These are phyloP conservation scores for Fraxinus greggii DNA, from an alignment of 305 asterid genomes.

Conservation along the genomic window DNA sequence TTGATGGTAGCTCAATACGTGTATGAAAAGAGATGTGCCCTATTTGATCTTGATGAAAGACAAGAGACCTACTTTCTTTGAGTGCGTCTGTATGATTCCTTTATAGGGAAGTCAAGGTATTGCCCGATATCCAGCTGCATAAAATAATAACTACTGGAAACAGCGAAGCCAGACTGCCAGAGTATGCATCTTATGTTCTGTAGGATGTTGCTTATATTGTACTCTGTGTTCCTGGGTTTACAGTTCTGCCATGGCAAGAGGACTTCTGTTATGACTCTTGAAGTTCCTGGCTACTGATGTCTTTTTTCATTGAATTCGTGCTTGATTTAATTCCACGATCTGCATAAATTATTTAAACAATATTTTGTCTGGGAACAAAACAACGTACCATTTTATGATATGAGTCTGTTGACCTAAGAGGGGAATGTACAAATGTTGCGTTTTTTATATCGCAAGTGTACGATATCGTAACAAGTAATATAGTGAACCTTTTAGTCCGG, in stretches of 20 bases:
- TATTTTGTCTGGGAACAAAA: neutral
- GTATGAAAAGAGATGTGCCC: neutral
- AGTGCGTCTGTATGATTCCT: neutral
- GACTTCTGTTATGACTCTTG: neutral
- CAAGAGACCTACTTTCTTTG: neutral
- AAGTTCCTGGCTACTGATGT: neutral
- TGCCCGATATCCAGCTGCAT: neutral
- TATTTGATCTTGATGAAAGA: neutral
- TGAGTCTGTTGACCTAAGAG: neutral
- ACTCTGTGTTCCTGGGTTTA: neutral
- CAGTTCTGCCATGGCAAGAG: neutral
- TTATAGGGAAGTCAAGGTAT: neutral
- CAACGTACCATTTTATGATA: neutral
- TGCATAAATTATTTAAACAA: neutral
- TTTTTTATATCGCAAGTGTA: no score
- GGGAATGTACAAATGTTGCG: neutral
- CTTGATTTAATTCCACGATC: neutral
- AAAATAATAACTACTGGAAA: neutral
- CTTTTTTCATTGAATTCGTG: neutral
- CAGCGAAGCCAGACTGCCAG: neutral
- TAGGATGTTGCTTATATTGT: neutral
- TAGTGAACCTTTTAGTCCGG: no score
- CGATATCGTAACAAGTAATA: no score
- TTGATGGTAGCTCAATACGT: constrained; percentile 1
- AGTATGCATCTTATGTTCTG: neutral